phyloP scores from a whole-genome alignment of 2,329 filamentous ascomycete species.

The Venturia carpophila region DNA sequence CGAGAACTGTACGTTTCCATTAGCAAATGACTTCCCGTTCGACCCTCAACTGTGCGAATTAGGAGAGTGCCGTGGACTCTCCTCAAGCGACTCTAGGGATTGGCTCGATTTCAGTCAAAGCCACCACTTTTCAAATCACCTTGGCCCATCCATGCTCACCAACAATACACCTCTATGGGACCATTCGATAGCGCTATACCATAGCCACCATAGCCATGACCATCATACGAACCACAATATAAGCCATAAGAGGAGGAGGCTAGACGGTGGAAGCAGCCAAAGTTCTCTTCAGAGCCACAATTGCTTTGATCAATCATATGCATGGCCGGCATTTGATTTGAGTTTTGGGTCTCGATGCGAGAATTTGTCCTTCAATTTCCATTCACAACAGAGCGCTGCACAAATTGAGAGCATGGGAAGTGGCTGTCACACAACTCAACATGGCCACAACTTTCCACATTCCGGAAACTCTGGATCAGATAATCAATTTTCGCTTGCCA shows the following conservation, averaged over 20 bases:
- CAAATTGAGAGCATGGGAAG: not conserved
- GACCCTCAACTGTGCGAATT: constrained; percentile 5
- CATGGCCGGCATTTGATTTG: not conserved
- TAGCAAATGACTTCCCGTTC: not conserved
- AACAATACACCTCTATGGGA: not conserved
- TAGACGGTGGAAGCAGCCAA: constrained; percentile 6
- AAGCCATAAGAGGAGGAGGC: constrained; percentile 1
- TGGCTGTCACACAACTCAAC: not conserved
- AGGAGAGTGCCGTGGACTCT: constrained; percentile 13
- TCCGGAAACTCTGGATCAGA: not conserved
- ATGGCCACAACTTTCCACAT: not conserved
- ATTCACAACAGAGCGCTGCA: not conserved
- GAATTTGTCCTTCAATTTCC: not conserved
- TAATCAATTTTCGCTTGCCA: not conserved
- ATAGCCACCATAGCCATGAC: not conserved
- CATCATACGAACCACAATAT: not conserved
- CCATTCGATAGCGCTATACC: not conserved
- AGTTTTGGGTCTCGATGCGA: not conserved
- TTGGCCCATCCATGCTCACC: not conserved
- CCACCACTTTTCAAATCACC: not conserved
- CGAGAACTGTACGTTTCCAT: not conserved
- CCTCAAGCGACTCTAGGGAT: not conserved
- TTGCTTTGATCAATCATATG: not conserved
- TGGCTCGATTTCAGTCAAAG: not conserved
- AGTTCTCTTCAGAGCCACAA: not conserved